A percentile compares a stretch with the other conserved stretches of the same genome.
These are phyloP conservation scores for Asclepias syriaca DNA, from an alignment of 257 asterid species.

Conservation along the genomic window DNA sequence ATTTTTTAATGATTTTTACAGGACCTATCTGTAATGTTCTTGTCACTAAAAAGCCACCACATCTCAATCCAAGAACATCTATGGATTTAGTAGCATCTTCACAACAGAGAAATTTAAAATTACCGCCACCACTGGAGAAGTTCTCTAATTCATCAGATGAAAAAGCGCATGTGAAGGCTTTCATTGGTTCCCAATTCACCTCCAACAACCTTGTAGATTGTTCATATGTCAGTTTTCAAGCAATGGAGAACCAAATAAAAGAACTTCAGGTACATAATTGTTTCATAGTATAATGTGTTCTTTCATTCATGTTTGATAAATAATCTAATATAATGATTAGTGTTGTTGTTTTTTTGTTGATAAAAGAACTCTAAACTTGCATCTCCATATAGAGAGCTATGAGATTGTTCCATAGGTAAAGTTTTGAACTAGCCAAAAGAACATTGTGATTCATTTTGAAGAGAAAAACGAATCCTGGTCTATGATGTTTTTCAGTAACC, in stretches of 20 bases:
- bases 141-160: constrained; percentile 47
- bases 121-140: constrained; percentile 71
- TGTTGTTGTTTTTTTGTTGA: too few relatives aligned
- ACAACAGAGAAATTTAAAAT: constrained; percentile 34
- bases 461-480: not conserved
- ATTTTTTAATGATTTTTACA: constrained; percentile 25
- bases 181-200: constrained; percentile 32
- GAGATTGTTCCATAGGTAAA: not conserved
- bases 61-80: constrained; percentile 35
- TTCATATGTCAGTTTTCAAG: constrained; percentile 41
- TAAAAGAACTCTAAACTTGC: not conserved
- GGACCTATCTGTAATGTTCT: constrained; percentile 71
- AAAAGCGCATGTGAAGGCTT: constrained; percentile 36
- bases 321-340: not conserved
- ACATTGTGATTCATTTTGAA: not conserved
- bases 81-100: constrained; percentile 30
- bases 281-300: not conserved
- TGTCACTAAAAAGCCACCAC: constrained; percentile 51
- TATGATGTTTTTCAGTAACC: not conserved
- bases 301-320: not conserved
- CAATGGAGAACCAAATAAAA: constrained; percentile 71
- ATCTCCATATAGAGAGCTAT: not conserved
- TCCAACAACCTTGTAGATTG: constrained; percentile 35
- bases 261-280: constrained; percentile 61
- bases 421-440: not conserved